Base-by-base conservation (phyloP, 2,329 filamentous ascomycete genomes). In the Metarhizium anisopliae region DNA sequence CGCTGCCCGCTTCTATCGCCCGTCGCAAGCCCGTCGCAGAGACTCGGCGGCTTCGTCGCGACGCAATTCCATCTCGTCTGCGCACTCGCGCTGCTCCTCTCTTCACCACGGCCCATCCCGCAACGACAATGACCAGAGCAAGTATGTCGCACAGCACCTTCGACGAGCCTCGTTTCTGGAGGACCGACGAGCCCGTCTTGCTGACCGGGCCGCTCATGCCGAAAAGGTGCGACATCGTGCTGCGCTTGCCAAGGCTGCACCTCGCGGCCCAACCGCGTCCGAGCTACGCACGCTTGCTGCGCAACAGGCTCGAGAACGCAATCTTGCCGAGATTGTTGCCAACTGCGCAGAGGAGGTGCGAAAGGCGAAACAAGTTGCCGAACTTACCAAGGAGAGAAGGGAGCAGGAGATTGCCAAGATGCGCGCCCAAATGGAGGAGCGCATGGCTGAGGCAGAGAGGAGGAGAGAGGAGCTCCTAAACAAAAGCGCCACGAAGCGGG, bases 341-440 rank as follows among this genome's bases (percentile, higher is more conserved):
- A 80, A 83, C 58, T 93, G 89, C 66, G 89, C 89, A 20, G 89
- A 91, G 69, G 89, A 94, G 67, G 89, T 94, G 16, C 85, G 87
- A 66, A 81, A 88, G 60, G 89, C 89, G 53, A 93, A 93, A 75
- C 86, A 87, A 52, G 79, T 92, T n/a, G 89, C 89, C 14, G 88
- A 90, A 68, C 85, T 81, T 56, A 90, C 89, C 75, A 91, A 90
- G 70, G 86, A 89, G 72, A 86, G 87, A 68, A 84, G 89, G 60
- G 86, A 90, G 66, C 84, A 85, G 56, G 87, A 92, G 60, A 80
- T 88, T 56, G 79, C 78, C 62, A 84, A 84, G 64, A 78, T 89
- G 67, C 83, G 84, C 59, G 72, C 81, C 52, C 87, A 91, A 67
- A 90, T 92, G 79, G 86, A 92, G 67, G 88, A 91, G 72, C 84